Base-by-base conservation (phyloP, 208 protist species). In the Lotmaria passim region DNA sequence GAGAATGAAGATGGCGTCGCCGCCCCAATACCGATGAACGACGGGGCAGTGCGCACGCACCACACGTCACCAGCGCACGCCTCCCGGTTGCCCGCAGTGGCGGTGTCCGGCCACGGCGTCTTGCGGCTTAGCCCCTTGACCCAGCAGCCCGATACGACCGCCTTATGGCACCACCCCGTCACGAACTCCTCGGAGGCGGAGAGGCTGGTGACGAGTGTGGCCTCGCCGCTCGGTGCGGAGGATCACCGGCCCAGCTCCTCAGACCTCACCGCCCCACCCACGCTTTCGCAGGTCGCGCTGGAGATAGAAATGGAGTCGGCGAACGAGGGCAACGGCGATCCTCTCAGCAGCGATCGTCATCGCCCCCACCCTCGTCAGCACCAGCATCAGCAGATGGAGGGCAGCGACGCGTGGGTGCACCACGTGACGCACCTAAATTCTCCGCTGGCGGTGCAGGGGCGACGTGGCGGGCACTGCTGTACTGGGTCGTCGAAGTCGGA, bases 191-290 rank as follows among this genome's bases (percentile, higher is more conserved):
- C 31, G 0, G 44, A 15, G 31, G 59, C 30, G 44, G 59, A 4
- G n/a, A 53, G 59, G 7, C 59, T 3, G 30, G 39, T 31, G n/a
- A 39, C 39, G 21, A 39, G 44, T 30, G n/a, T 31, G 5, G 46
- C 28, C 7, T 41, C 31, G 10, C 44, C 44, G 17, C 46, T 31
- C 30, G 38, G 38, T 38, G 15, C 30, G 14, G 55, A 48, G 59
- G 30, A 19, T n/a, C n/a, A 31, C 6, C 28, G 7, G 12, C 2
- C 7, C 24, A 11, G n/a, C 44, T 3, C 12, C 44, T 17, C 3
- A 7, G 41, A 36, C 31, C 44, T 19, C 44, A 55, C 59, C 15
- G 46, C 59, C 30, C 59, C 59, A 33, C 59, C 59, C n/a, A 65
- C 41, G 31, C 59, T 65, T 4, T 65, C 59, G n/a, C 59, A 28